phyloP scores from a whole-genome alignment of 148 eudicot species.

The Pharnaceum exiguum region DNA sequence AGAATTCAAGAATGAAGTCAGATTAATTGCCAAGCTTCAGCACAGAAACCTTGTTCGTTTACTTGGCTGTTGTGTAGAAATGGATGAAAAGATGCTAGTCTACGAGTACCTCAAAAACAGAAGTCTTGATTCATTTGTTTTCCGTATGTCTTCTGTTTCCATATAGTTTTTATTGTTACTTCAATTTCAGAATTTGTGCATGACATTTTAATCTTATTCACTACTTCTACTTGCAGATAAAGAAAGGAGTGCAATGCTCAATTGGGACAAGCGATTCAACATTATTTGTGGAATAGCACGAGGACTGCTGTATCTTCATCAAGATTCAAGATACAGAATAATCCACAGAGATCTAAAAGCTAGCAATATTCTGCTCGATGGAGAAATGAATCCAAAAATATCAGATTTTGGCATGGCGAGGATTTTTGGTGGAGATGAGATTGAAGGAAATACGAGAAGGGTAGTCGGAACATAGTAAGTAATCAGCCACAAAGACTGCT shows the following conservation, averaged over 20 bases:
- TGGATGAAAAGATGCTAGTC: conserved; percentile 64
- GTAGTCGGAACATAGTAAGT: conserved; percentile 81
- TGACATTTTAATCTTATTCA: neutral
- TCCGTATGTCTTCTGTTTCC: conserved; percentile 22
- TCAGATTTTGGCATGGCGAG: conserved; percentile 91
- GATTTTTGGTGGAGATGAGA: conserved; percentile 68
- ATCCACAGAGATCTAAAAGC: conserved; percentile 76
- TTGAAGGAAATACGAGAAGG: conserved; percentile 54
- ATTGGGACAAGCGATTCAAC: conserved; percentile 62
- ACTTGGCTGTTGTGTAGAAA: conserved; percentile 71
- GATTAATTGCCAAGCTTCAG: conserved; percentile 70
- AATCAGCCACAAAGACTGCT: neutral
- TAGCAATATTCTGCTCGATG: conserved; percentile 65
- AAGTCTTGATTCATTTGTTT: conserved; percentile 62
- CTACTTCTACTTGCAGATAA: conserved; percentile 34
- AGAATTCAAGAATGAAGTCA: conserved; percentile 72
- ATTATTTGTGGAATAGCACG: conserved; percentile 61
- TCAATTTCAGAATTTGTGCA: neutral
- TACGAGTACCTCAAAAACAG: conserved; percentile 66
- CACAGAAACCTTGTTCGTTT: conserved; percentile 80
- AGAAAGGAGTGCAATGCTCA: conserved; percentile 33
- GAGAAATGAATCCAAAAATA: conserved; percentile 66
- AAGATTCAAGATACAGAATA: conserved; percentile 68
- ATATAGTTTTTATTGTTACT: neutral
- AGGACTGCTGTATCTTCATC: conserved; percentile 79